Conservation (phyloP, 495 filamentous ascomycete genomes). For the Friedmanniomyces simplex region DNA sequence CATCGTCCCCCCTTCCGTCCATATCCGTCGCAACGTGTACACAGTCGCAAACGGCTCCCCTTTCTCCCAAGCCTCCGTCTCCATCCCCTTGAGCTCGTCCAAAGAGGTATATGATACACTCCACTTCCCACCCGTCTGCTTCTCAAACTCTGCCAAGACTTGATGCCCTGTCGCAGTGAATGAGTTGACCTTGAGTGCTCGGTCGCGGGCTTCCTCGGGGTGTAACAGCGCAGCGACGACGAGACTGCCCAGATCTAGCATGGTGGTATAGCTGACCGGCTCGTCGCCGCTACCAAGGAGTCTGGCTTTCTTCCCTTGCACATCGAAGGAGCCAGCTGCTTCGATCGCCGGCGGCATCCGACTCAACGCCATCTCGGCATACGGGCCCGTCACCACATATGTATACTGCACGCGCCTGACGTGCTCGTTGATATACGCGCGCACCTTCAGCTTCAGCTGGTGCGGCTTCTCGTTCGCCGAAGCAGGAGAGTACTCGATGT, state of each 20-base stretch:
- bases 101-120: constrained; percentile 43
- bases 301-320: constrained; percentile 42
- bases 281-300: constrained; percentile 46
- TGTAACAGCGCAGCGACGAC: constrained; percentile 47
- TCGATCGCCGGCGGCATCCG: constrained; percentile 14
- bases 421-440: constrained; percentile 43
- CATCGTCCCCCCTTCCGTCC: constrained; percentile 58
- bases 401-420: constrained; percentile 46
- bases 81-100: constrained; percentile 39
- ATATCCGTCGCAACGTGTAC: constrained; percentile 53
- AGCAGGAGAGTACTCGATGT: constrained; percentile 52
- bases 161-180: constrained; percentile 52
- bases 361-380: constrained; percentile 52
- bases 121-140: constrained; percentile 48
- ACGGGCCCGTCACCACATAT: constrained; percentile 60
- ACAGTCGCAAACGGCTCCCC: constrained; percentile 41
- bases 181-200: constrained; percentile 55
- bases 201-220: constrained; percentile 41
- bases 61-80: constrained; percentile 46
- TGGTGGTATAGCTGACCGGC: constrained; percentile 51
- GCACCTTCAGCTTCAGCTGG: constrained; percentile 55
- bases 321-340: constrained; percentile 43
- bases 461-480: constrained; percentile 55
- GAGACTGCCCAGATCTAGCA: constrained; percentile 55
- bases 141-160: constrained; percentile 56